These are phyloP conservation scores for Cyanodermella asteris DNA, from an alignment of 2,329 filamentous ascomycete species.

Conservation along the genomic window DNA sequence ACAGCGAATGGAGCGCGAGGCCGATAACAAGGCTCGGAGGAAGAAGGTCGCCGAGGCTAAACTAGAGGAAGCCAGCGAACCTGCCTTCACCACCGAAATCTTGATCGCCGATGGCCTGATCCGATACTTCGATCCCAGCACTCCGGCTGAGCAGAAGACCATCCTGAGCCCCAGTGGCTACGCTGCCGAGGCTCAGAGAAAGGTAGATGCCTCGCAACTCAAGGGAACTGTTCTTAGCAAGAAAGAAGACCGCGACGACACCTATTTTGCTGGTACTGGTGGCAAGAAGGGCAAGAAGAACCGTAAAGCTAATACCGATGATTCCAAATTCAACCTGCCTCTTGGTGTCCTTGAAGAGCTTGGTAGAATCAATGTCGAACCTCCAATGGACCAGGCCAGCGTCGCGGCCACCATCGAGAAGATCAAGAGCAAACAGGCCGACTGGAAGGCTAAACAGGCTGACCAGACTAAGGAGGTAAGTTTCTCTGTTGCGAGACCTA, in stretches of 20 bases:
- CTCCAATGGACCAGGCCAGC: constrained; percentile 68
- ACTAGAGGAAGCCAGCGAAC: constrained; percentile 35
- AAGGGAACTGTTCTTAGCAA: constrained; percentile 67
- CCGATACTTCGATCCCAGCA: constrained; percentile 65
- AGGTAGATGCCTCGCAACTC: constrained; percentile 56
- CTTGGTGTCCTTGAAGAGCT: constrained; percentile 86
- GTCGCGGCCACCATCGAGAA: constrained; percentile 65
- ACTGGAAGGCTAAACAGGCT: constrained; percentile 82
- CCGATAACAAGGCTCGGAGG: constrained; percentile 25
- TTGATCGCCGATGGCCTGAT: constrained; percentile 70
- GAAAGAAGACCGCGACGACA: constrained; percentile 76
- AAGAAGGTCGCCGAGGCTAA: constrained; percentile 32
- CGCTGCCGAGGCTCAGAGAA: constrained; percentile 57
- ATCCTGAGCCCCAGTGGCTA: constrained; percentile 48
- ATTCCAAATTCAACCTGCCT: constrained; percentile 59
- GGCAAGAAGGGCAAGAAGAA: constrained; percentile 79
- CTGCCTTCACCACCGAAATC: constrained; percentile 84
- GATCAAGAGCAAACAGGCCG: constrained; percentile 71
- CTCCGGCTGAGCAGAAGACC: constrained; percentile 38
- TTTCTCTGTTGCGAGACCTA: constrained; percentile 7
- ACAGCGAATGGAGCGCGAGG: constrained; percentile 54
- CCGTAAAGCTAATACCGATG: constrained; percentile 39
- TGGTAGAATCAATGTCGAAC: constrained; percentile 60
- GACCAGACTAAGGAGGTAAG: constrained; percentile 76
- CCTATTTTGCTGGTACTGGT: constrained; percentile 52